Percentiles rank a stretch among this genome's conserved stretches.
Conservation (phyloP, 208 protist genomes). For the Phytomonas sp. region DNA sequence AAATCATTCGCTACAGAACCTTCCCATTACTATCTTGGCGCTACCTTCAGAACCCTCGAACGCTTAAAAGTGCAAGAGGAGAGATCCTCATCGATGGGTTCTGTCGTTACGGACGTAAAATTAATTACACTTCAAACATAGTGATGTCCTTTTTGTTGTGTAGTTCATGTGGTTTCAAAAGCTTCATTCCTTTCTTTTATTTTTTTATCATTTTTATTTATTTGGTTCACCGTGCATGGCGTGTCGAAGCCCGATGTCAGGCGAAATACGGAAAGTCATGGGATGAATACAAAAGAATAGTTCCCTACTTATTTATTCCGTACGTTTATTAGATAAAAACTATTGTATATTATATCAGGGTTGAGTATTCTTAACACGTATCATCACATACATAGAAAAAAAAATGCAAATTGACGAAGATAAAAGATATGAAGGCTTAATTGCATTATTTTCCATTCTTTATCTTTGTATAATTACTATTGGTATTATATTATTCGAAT, state of each 20-base stretch:
- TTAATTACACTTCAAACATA: conserved; percentile 93
- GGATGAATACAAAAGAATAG: conserved; percentile 89
- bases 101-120: conserved; percentile 90
- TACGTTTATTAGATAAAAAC: conserved; percentile 79
- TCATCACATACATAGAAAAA: not conserved
- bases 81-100: conserved; percentile 91
- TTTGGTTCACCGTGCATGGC: conserved; percentile 83
- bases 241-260: conserved; percentile 80
- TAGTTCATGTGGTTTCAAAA: conserved; percentile 76
- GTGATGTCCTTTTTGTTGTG: conserved; percentile 91
- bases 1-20: conserved; percentile 60
- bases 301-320: conserved; percentile 94
- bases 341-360: not conserved
- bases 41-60: conserved; percentile 86
- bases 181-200: conserved; percentile 94
- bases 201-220: conserved; percentile 90
- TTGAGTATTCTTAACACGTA: not conserved
- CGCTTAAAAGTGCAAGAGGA: conserved; percentile 75
- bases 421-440: conserved; percentile 3
- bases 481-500: conserved; percentile 3
- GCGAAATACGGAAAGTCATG: conserved; percentile 93
- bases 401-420: not conserved
- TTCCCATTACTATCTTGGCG: conserved; percentile 92
- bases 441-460: conserved; percentile 4
- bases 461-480: not conserved